A percentile compares a stretch with the other conserved stretches of the same genome.
phyloP scores from a whole-genome alignment of 2,329 filamentous ascomycete genomes.

The Alternaria conjuncta region DNA sequence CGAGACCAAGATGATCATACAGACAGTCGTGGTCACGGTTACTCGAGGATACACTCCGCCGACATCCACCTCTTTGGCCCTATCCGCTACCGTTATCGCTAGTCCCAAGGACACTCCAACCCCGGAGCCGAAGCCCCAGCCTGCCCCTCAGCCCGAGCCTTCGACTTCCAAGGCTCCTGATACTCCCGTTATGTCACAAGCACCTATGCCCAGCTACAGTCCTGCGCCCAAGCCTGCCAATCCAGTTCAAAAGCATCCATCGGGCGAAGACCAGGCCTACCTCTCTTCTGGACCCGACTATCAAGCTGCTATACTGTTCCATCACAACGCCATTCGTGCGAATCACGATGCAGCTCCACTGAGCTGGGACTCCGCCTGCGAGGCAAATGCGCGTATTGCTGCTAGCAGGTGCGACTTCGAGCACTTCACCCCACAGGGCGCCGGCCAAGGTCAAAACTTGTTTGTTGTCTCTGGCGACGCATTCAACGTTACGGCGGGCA shows the following conservation, averaged over 20 bases:
- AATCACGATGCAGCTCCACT: conserved; percentile 77
- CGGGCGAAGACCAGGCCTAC: conserved; percentile 34
- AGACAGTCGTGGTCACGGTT: conserved; percentile 28
- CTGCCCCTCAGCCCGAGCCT: conserved; percentile 1
- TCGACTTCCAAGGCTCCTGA: background rate
- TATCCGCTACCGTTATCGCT: conserved; percentile 1
- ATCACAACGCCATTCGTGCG: conserved; percentile 85
- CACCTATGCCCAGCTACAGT: background rate
- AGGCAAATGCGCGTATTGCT: conserved; percentile 67
- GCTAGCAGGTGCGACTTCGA: conserved; percentile 76
- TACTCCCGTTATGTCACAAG: background rate
- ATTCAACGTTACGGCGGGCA: conserved; percentile 67
- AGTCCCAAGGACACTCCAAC: background rate
- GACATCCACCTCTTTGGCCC: background rate
- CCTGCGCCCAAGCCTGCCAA: background rate
- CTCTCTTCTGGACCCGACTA: conserved; percentile 37
- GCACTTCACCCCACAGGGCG: conserved; percentile 56
- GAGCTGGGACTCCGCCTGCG: conserved; percentile 69
- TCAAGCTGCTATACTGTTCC: conserved; percentile 57
- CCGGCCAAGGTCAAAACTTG: conserved; percentile 89
- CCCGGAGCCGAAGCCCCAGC: background rate
- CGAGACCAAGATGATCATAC: conserved; percentile 24
- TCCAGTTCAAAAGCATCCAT: conserved; percentile 15
- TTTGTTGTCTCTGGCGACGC: conserved; percentile 67
- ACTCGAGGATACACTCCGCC: conserved; percentile 3